Conservation (phyloP, 805 yeast genomes). For the Kodamaea hsintzibuensis region DNA sequence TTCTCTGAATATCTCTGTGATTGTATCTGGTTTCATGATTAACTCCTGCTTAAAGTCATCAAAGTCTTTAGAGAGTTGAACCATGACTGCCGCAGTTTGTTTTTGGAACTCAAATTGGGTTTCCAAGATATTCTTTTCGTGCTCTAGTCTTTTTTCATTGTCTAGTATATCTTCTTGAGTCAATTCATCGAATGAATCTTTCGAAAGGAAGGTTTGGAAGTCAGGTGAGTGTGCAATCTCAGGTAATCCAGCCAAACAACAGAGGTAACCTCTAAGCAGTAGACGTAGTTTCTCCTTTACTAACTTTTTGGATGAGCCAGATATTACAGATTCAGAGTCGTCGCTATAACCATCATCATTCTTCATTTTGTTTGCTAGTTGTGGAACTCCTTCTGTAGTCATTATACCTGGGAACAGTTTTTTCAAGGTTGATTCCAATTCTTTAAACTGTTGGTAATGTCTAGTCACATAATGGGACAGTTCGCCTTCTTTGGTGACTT, state of each 20-base stretch:
- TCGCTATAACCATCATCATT: slow-evolving; percentile 32
- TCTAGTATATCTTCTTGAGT: slow-evolving; percentile 52
- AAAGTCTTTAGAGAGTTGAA: slow-evolving; percentile 55
- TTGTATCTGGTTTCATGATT: slow-evolving; percentile 51
- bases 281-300: slow-evolving; percentile 77
- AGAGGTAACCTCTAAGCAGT: slow-evolving; percentile 73
- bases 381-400: slow-evolving; percentile 50
- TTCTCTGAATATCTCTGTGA: slow-evolving; percentile 63
- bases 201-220: slow-evolving; percentile 54
- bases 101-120: slow-evolving; percentile 74
- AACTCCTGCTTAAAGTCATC: slow-evolving; percentile 58
- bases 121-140: slow-evolving; percentile 58
- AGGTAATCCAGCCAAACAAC: slow-evolving; percentile 50
- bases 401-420: slow-evolving; percentile 63
- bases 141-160: slow-evolving; percentile 52
- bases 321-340: neutral
- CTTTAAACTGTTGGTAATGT: slow-evolving; percentile 67
- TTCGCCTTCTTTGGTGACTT: slow-evolving; percentile 14
- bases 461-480: slow-evolving; percentile 53
- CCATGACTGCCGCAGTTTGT: slow-evolving; percentile 60
- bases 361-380: slow-evolving; percentile 55
- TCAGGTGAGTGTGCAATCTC: slow-evolving; percentile 55
- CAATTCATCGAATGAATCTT: slow-evolving; percentile 34
- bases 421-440: slow-evolving; percentile 53
- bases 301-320: slow-evolving; percentile 24